phyloP scores from a whole-genome alignment of 1,139 yeast genomes.

The Hansenula lynferdii region DNA sequence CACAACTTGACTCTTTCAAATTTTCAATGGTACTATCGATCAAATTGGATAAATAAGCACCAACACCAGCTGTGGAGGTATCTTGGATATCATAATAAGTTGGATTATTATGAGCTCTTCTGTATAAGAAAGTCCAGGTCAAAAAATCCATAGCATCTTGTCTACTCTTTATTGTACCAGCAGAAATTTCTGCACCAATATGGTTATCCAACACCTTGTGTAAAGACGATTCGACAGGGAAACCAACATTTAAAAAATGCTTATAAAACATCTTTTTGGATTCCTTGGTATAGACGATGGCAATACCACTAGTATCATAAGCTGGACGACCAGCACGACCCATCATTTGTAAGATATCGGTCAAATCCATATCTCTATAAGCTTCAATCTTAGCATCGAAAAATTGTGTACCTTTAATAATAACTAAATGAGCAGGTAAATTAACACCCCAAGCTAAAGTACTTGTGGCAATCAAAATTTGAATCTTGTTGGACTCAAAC shows the following conservation, averaged over 20 bases:
- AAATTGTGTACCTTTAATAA: slow-evolving; percentile 81
- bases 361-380: slow-evolving; percentile 63
- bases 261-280: slow-evolving; percentile 89
- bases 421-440: slow-evolving; percentile 89
- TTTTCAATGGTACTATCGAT: slow-evolving; percentile 69
- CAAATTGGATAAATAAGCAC: slow-evolving; percentile 63
- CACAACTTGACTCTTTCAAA: slow-evolving; percentile 70
- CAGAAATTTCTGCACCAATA: slow-evolving; percentile 92
- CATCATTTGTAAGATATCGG: slow-evolving; percentile 68
- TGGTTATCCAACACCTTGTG: slow-evolving; percentile 93
- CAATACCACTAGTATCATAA: slow-evolving; percentile 91
- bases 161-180: slow-evolving; percentile 76
- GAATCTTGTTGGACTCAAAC: slow-evolving; percentile 82
- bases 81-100: slow-evolving; percentile 90
- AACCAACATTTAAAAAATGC: slow-evolving; percentile 90
- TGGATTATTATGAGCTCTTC: slow-evolving; percentile 94
- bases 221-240: slow-evolving; percentile 94
- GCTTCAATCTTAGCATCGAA: slow-evolving; percentile 44
- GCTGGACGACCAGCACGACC: slow-evolving; percentile 95
- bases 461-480: slow-evolving; percentile 88
- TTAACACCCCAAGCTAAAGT: slow-evolving; percentile 98
- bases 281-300: slow-evolving; percentile 91
- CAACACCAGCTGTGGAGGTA: slow-evolving; percentile 58
- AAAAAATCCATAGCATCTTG: slow-evolving; percentile 92
- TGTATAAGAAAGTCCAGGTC: slow-evolving; percentile 90